Evolutionary conservation across 805 yeast species (phyloP).

Genomic region (Lipomyces oligophaga): DNA sequence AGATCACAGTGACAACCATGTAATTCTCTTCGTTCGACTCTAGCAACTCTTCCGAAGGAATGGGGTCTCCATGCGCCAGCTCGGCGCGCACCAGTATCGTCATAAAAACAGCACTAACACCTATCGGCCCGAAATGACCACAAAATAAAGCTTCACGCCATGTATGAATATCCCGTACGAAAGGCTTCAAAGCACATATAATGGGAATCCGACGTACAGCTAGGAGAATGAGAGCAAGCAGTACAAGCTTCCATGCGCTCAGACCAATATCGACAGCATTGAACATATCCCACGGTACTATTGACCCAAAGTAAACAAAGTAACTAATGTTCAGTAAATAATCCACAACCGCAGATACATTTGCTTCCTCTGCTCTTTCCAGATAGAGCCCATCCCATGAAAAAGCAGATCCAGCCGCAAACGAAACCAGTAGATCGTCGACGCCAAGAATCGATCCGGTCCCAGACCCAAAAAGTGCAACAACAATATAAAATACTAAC

Average conservation of each 20-base stretch:
- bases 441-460: slow-evolving; percentile 83
- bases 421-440: slow-evolving; percentile 83
- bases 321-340: slow-evolving; percentile 75
- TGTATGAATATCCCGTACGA: slow-evolving; percentile 80
- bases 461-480: slow-evolving; percentile 84
- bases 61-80: slow-evolving; percentile 55
- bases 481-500: slow-evolving; percentile 73
- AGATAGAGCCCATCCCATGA: slow-evolving; percentile 93
- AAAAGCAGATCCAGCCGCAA: slow-evolving; percentile 90
- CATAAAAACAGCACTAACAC: slow-evolving; percentile 89
- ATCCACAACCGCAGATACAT: slow-evolving; percentile 87
- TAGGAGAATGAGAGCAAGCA: slow-evolving; percentile 69
- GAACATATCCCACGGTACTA: slow-evolving; percentile 82
- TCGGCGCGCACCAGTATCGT: slow-evolving; percentile 73
- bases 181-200: slow-evolving; percentile 64
- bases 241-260: slow-evolving; percentile 71
- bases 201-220: slow-evolving; percentile 81
- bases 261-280: slow-evolving; percentile 60
- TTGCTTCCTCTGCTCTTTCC: slow-evolving; percentile 73
- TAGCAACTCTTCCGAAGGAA: slow-evolving; percentile 50
- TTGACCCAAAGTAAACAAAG: slow-evolving; percentile 86
- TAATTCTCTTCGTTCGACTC: slow-evolving; percentile 54
- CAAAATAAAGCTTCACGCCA: slow-evolving; percentile 94
- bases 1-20: slow-evolving; percentile 57
- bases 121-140: slow-evolving; percentile 95